Base-by-base conservation (phyloP, 2,329 filamentous ascomycete genomes). In the Fusarium odoratissimum region DNA sequence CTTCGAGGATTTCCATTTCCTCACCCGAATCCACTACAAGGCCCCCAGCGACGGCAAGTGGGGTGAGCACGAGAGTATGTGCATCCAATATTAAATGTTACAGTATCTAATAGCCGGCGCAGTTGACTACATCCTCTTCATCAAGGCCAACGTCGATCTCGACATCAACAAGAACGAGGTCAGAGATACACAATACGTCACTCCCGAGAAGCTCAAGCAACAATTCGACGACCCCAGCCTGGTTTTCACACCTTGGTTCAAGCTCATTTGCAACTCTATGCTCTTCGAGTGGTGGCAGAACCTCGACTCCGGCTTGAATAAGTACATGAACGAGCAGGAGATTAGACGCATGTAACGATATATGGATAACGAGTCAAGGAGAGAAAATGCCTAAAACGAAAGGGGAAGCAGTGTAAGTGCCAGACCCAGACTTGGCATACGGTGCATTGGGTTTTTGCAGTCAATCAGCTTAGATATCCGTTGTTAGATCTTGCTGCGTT, bases 121-220 rank as follows among this genome's bases (percentile, higher is more conserved):
- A 96, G 95, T 99, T 80, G 96, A 99, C 83, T 99, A 99, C 83
- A 99, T 99, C 75, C 91, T 99, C 62, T 98, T 99, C 85, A 98
- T 98, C 86, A 93, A 97, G 86, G 93, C 94, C 65, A 92, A 97
- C 72, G 95, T 98, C 64, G 93, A 97, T 77, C 85, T 97, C 55
- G 83, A 93, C 65, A 83, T 90, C 78, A 99, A 95, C 85, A 87
- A 88, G 73, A 99, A 99, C 83, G 96, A 99, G 85, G 95, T 95
- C 52, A 90, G 91, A 79, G 95, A 93, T 74, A 93, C 92, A 28
- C 88, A 91, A 81, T 99, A 97, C 78, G 95, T 98, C 68, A 91
- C 91, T 28, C 88, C 93, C 44, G 91, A 95, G 30, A 91, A 95
- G 77, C 87, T 99, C 75, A 96, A 94, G 87, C 81, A 88, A 76